Evolutionary conservation across 2,329 filamentous ascomycete genomes (phyloP).

Genomic region (Stemphylium vesicarium): DNA sequence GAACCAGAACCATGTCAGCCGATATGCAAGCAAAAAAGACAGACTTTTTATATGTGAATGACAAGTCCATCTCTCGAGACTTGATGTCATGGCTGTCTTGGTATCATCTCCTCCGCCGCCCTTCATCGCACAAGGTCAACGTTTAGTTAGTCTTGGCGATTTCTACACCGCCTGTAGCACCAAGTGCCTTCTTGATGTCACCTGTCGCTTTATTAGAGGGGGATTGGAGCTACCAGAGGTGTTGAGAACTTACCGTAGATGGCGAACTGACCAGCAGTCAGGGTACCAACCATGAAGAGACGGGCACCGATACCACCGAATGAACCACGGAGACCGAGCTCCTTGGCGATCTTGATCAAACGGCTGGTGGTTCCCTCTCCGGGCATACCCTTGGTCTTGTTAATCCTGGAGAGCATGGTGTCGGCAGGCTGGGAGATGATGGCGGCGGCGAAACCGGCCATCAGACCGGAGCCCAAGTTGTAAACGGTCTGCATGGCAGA

Average conservation of each 20-base stretch:
- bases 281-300: constrained; percentile 71
- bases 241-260: constrained; percentile 67
- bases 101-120: constrained; percentile 28
- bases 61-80: constrained; percentile 12
- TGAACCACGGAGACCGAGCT: constrained; percentile 79
- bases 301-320: constrained; percentile 83
- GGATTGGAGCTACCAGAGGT: too few relatives aligned
- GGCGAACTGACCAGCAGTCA: constrained; percentile 72
- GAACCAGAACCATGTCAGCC: constrained; percentile 28
- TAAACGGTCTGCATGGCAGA: constrained; percentile 74
- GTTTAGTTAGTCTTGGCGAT: constrained; percentile 35
- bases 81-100: constrained; percentile 35
- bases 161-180: constrained; percentile 69
- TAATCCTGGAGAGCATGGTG: constrained; percentile 95
- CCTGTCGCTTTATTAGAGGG: constrained; percentile 34
- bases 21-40: constrained; percentile 40
- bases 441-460: constrained; percentile 86
- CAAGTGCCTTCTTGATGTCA: constrained; percentile 53
- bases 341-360: constrained; percentile 85
- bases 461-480: constrained; percentile 85
- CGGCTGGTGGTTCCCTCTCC: constrained; percentile 83
- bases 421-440: constrained; percentile 88
- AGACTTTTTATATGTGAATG: constrained; percentile 32
- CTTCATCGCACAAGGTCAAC: constrained; percentile 4
- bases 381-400: constrained; percentile 88